Percentiles rank a stretch among this genome's conserved stretches.
Conservation (phyloP, 179 eudicot species). For the Patellifolia procumbens region DNA sequence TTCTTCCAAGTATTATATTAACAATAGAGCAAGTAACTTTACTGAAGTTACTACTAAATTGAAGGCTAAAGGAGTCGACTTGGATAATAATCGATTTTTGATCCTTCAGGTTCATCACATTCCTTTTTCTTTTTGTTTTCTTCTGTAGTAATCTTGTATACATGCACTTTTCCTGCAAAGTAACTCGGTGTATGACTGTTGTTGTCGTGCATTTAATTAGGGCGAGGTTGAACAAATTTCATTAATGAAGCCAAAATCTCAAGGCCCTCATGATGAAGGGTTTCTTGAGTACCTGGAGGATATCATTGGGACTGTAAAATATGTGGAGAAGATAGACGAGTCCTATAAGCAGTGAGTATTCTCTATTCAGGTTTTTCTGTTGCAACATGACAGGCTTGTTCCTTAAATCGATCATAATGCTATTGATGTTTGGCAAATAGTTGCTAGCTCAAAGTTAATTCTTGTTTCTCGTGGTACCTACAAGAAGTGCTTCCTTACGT, state of each 20-base stretch:
- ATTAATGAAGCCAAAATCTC: slow-evolving; percentile 97
- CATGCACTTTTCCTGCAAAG: not conserved
- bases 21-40: slow-evolving; percentile 71
- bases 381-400: not conserved
- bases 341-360: slow-evolving; percentile 73
- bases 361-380: not conserved
- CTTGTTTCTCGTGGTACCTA: not conserved
- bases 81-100: slow-evolving; percentile 94
- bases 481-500: not conserved
- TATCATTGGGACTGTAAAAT: slow-evolving; percentile 90
- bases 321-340: slow-evolving; percentile 91
- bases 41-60: slow-evolving; percentile 88
- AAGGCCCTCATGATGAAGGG: slow-evolving; percentile 98
- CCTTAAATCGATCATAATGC: not conserved
- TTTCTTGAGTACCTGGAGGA: slow-evolving; percentile 97
- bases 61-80: slow-evolving; percentile 94
- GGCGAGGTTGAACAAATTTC: slow-evolving; percentile 99
- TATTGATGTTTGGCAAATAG: not conserved
- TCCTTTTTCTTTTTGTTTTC: too few relatives aligned
- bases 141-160: not conserved
- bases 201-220: slow-evolving; percentile 40
- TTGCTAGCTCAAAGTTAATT: not conserved
- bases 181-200: slow-evolving; percentile 10
- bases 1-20: slow-evolving; percentile 86
- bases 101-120: slow-evolving; percentile 79